phyloP scores from a whole-genome alignment of 1,284 basidiomycete species.

The Fomes fomentarius region DNA sequence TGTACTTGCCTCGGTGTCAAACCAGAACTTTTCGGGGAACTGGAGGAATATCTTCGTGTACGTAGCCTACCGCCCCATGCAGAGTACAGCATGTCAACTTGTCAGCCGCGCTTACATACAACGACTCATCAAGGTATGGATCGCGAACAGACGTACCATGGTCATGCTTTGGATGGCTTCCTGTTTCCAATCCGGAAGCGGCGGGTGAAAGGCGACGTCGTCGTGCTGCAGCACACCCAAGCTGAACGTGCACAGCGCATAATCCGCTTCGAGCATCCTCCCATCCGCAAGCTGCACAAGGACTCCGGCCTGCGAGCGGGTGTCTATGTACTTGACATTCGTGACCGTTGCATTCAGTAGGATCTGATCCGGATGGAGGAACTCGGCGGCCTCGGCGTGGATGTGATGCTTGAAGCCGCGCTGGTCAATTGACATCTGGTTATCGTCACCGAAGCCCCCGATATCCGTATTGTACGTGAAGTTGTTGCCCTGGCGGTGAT shows the following conservation, averaged over 20 bases:
- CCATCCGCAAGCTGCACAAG: conserved; percentile 50
- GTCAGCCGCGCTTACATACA: no score
- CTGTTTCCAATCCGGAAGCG: conserved; percentile 63
- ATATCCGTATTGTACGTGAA: conserved; percentile 60
- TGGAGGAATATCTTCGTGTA: conserved; percentile 77
- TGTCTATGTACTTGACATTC: conserved; percentile 56
- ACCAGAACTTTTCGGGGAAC: conserved; percentile 73
- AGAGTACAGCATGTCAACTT: no score
- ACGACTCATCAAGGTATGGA: no score
- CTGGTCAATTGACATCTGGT: conserved; percentile 59
- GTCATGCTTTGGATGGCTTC: conserved; percentile 69
- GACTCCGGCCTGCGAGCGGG: conserved; percentile 39
- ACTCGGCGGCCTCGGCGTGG: conserved; percentile 56
- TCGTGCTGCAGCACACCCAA: conserved; percentile 66
- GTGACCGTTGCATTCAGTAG: conserved; percentile 57
- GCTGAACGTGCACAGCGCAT: conserved; percentile 38
- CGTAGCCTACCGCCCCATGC: conserved; percentile 54
- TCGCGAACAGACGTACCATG: conserved; percentile 50
- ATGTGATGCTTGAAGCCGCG: conserved; percentile 62
- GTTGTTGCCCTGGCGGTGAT: conserved; percentile 53
- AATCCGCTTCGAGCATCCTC: conserved; percentile 35
- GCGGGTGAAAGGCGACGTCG: conserved; percentile 60
- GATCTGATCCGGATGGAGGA: conserved; percentile 48
- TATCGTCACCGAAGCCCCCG: conserved; percentile 60
- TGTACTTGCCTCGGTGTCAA: conserved; percentile 54